A percentile compares a stretch with the other conserved stretches of the same genome.
These are phyloP conservation scores for Globisporangium ultimum DNA, from an alignment of 352 stramenopile species.

Conservation along the genomic window DNA sequence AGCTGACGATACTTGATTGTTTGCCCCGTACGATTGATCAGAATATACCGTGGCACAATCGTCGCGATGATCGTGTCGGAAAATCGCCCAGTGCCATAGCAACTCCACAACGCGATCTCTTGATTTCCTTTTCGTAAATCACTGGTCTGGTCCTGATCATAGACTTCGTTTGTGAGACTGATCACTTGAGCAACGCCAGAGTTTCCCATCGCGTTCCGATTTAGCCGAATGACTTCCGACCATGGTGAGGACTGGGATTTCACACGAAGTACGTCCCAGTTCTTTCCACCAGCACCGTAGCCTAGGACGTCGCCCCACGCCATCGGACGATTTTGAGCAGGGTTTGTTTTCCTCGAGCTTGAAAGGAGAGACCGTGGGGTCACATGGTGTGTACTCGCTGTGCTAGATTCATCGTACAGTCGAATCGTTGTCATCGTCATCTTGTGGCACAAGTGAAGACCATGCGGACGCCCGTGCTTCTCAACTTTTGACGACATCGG, in stretches of 20 bases:
- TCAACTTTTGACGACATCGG: conserved; percentile 58
- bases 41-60: conserved; percentile 81
- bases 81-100: conserved; percentile 76
- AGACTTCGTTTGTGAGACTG: conserved; percentile 72
- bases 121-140: conserved; percentile 65
- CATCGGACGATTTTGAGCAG: conserved; percentile 75
- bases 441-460: conserved; percentile 84
- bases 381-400: conserved; percentile 77
- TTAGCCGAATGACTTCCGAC: conserved; percentile 83
- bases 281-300: conserved; percentile 71
- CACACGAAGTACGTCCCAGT: conserved; percentile 82
- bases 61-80: conserved; percentile 86
- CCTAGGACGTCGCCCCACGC: conserved; percentile 73
- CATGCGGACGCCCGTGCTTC: conserved; percentile 55
- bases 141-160: conserved; percentile 51
- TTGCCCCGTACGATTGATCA: conserved; percentile 85
- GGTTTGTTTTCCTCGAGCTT: conserved; percentile 74
- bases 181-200: conserved; percentile 84
- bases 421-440: conserved; percentile 87
- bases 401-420: conserved; percentile 85
- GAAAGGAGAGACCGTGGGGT: conserved; percentile 70
- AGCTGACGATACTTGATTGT: conserved; percentile 85
- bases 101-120: conserved; percentile 84
- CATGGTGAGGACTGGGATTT: conserved; percentile 73
- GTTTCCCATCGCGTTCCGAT: conserved; percentile 88